Conservation (phyloP, 176 grass and related monocot genomes). For the Rhynchospora tenuis region DNA sequence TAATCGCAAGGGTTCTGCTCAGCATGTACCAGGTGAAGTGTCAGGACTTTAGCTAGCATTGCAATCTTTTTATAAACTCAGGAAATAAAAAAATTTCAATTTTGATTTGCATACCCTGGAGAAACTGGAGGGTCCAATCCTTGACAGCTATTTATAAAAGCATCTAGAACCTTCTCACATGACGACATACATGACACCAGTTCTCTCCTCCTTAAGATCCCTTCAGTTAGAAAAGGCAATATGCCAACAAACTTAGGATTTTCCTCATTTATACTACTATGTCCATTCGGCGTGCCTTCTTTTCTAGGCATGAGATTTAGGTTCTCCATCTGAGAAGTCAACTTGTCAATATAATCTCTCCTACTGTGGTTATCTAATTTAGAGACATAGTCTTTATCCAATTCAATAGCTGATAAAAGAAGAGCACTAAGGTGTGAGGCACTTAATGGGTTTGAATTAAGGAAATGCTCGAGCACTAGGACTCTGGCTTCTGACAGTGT, state of each 20-base stretch:
- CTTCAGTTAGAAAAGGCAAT: conserved; percentile 52
- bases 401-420: conserved; percentile 46
- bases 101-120: conserved; percentile 3
- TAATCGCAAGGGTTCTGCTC: background rate
- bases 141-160: conserved; percentile 29
- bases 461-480: conserved; percentile 56
- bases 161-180: conserved; percentile 33
- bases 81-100: background rate
- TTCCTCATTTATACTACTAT: background rate
- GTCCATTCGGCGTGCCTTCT: background rate
- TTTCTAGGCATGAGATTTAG: conserved; percentile 8
- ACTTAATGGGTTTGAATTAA: conserved; percentile 33
- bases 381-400: conserved; percentile 37
- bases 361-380: background rate
- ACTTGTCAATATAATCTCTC: conserved; percentile 34
- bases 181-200: conserved; percentile 35
- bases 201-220: conserved; percentile 37
- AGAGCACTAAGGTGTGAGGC: conserved; percentile 48
- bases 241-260: conserved; percentile 24
- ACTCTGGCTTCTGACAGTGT: conserved; percentile 38
- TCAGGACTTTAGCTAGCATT: background rate
- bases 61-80: background rate
- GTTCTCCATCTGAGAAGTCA: conserved; percentile 29
- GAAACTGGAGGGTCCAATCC: background rate
- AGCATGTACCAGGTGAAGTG: background rate